Evolutionary conservation across 2,329 filamentous ascomycete species (phyloP).

Genomic region (Penicillium vulpinum): DNA sequence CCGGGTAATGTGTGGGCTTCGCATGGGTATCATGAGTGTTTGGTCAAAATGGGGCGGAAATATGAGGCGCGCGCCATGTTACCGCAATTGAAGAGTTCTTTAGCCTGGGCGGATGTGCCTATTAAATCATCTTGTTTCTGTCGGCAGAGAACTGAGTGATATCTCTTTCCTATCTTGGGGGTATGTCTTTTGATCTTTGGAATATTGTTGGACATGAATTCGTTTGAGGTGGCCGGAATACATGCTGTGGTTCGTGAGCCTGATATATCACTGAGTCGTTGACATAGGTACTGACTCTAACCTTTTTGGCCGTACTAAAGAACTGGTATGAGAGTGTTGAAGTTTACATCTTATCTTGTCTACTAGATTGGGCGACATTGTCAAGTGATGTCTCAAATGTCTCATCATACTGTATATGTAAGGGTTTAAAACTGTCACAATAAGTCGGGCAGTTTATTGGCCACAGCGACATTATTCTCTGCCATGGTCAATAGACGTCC

Average conservation of each 20-base stretch:
- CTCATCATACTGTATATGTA: background rate
- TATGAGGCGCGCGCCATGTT: conserved; percentile 50
- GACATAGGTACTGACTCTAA: background rate
- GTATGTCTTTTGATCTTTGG: background rate
- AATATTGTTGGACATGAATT: background rate
- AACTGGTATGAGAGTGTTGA: background rate
- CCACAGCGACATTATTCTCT: background rate
- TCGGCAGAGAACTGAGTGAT: conserved; percentile 22
- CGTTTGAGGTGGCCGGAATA: background rate
- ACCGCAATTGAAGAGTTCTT: conserved; percentile 52
- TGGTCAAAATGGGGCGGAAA: conserved; percentile 54
- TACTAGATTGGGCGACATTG: background rate
- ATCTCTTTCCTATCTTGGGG: background rate
- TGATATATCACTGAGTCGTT: background rate
- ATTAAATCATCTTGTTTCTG: conserved; percentile 64
- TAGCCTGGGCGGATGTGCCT: conserved; percentile 60
- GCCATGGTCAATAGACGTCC: background rate
- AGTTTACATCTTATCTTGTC: background rate
- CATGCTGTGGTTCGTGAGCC: background rate
- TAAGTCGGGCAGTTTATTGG: background rate
- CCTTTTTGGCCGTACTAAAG: background rate
- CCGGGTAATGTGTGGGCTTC: conserved; percentile 74
- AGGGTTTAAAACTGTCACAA: background rate
- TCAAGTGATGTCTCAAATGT: too few species aligned
- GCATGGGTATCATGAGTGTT: conserved; percentile 71